Conservation (phyloP, 805 yeast species). For the Wickerhamomyces pijperi region DNA sequence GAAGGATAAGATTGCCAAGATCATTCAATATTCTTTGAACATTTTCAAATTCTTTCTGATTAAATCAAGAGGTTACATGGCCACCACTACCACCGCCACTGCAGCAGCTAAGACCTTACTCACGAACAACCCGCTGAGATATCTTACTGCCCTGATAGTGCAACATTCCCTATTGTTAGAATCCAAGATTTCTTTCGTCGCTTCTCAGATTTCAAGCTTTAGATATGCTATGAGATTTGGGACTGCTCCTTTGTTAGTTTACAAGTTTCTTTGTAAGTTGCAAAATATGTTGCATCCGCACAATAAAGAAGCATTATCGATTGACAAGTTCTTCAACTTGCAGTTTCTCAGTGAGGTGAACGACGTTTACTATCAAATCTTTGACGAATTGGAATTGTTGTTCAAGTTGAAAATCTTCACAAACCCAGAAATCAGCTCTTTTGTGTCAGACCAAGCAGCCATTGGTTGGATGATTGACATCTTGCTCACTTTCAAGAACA, state of each 20-base stretch:
- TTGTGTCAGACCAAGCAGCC: constrained; percentile 47
- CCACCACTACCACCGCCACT: too few species aligned
- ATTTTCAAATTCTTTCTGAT: constrained; percentile 36
- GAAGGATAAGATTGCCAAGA: constrained; percentile 61
- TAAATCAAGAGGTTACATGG: constrained; percentile 23
- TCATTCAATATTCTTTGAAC: constrained; percentile 47
- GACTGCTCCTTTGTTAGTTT: constrained; percentile 49
- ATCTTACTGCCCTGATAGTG: constrained; percentile 14
- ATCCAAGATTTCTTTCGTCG: constrained; percentile 30
- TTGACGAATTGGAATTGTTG: constrained; percentile 51
- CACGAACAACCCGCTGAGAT: constrained; percentile 15
- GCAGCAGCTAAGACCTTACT: constrained; percentile 19
- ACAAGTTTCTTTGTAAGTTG: constrained; percentile 13
- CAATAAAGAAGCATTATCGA: too few species aligned
- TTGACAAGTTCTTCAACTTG: constrained; percentile 29
- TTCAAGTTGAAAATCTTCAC: constrained; percentile 40
- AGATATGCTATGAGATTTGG: constrained; percentile 66
- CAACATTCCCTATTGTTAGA: constrained; percentile 21
- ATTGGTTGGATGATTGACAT: constrained; percentile 64
- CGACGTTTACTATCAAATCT: constrained; percentile 50
- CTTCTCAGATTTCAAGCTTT: constrained; percentile 38
- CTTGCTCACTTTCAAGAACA: constrained; percentile 41
- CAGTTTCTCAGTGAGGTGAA: constrained; percentile 37
- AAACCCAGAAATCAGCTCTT: constrained; percentile 23
- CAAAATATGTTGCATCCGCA: constrained; percentile 14